phyloP scores from a whole-genome alignment of 768 basidiomycete genomes.

The Pisolithus orientalis region DNA sequence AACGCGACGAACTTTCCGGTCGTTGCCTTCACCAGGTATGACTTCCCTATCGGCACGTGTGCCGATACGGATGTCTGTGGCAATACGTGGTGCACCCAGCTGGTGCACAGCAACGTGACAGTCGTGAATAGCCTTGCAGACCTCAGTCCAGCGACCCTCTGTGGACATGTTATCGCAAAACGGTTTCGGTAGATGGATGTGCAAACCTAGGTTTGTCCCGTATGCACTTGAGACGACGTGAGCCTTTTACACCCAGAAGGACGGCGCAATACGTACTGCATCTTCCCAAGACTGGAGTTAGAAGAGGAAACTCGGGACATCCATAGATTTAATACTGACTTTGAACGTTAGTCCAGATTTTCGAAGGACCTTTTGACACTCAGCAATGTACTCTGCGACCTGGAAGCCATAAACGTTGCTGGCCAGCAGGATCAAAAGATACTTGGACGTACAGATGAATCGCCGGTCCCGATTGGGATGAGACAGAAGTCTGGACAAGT shows the following conservation, averaged over 20 bases:
- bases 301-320: not conserved
- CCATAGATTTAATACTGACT: conserved; percentile 33
- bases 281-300: conserved; percentile 15
- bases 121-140: conserved; percentile 82
- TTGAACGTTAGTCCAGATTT: conserved; percentile 79
- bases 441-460: conserved; percentile 52
- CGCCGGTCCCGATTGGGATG: conserved; percentile 75
- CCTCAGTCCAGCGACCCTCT: conserved; percentile 84
- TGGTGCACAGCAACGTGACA: conserved; percentile 86
- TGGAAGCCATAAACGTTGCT: conserved; percentile 20
- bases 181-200: not conserved
- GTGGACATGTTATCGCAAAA: not conserved
- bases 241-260: conserved; percentile 6
- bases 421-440: conserved; percentile 4
- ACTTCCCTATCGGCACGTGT: conserved; percentile 73
- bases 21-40: conserved; percentile 64
- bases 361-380: conserved; percentile 79
- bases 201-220: conserved; percentile 79
- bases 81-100: conserved; percentile 66
- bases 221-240: conserved; percentile 54
- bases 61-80: conserved; percentile 93
- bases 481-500: conserved; percentile 70
- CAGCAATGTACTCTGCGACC: conserved; percentile 75
- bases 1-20: conserved; percentile 74
- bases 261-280: conserved; percentile 28